Evolutionary conservation across 306 rosid genomes (phyloP).

Genomic region (Trichosanthes truncata): DNA sequence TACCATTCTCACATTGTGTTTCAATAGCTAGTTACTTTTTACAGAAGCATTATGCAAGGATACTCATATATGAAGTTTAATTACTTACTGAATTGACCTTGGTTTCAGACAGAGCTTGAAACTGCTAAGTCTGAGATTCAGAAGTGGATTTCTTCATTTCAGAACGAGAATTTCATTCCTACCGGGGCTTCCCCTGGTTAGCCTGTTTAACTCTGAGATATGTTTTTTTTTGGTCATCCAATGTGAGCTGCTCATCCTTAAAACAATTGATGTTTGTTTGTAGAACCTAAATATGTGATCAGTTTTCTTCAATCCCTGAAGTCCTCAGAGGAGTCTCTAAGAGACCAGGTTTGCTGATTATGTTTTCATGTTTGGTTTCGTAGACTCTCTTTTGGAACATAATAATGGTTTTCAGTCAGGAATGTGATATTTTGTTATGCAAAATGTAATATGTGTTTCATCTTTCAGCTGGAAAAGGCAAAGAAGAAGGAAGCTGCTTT

Average conservation of each 20-base stretch:
- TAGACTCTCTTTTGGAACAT: not conserved
- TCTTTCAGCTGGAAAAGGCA: slow-evolving; percentile 73
- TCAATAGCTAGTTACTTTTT: not conserved
- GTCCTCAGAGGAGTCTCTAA: slow-evolving; percentile 69
- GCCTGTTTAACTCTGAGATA: slow-evolving; percentile 13
- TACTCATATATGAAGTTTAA: not conserved
- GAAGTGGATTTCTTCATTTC: slow-evolving; percentile 70
- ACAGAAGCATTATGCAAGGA: not conserved
- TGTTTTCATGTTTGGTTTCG: slow-evolving; percentile 6
- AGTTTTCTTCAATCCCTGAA: slow-evolving; percentile 74
- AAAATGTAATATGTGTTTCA: slow-evolving; percentile 13
- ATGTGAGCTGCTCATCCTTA: not conserved
- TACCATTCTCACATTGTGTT: not conserved
- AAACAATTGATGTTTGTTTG: slow-evolving; percentile 14
- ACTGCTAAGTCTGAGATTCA: slow-evolving; percentile 65
- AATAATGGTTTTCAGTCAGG: not conserved
- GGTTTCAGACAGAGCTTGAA: slow-evolving; percentile 62
- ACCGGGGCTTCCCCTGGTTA: slow-evolving; percentile 65
- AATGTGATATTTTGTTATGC: slow-evolving; percentile 3
- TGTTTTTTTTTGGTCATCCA: not conserved
- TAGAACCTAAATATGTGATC: slow-evolving; percentile 64
- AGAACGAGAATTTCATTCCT: slow-evolving; percentile 59
- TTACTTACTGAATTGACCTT: not conserved
- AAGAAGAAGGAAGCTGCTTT: slow-evolving; percentile 97
- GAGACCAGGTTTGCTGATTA: slow-evolving; percentile 71